Evolutionary conservation across 2,329 filamentous ascomycete genomes (phyloP).

Genomic region (Epichloe typhina): DNA sequence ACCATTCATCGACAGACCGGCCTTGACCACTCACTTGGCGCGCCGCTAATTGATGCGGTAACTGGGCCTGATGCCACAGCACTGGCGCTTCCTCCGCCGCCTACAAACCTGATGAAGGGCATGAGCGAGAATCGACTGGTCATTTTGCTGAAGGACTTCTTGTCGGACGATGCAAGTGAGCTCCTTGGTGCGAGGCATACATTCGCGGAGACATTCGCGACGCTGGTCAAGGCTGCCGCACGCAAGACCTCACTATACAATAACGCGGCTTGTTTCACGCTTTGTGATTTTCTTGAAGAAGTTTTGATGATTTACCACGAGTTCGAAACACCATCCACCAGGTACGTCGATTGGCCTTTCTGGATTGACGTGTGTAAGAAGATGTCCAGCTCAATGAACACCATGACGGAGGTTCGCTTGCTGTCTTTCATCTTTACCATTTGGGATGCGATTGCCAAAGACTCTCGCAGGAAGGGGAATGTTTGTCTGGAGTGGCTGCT

Average conservation of each 20-base stretch:
- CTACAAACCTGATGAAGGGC: constrained; percentile 56
- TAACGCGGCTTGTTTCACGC: constrained; percentile 69
- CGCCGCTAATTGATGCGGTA: constrained; percentile 30
- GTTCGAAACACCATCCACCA: constrained; percentile 28
- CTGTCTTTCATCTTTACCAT: constrained; percentile 69
- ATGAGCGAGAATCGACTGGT: constrained; percentile 87
- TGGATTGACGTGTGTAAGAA: constrained; percentile 71
- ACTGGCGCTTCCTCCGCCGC: constrained; percentile 47
- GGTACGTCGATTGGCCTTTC: constrained; percentile 64
- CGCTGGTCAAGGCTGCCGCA: constrained; percentile 59
- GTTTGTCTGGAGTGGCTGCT: constrained; percentile 67
- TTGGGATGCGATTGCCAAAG: constrained; percentile 60
- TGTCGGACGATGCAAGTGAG: constrained; percentile 35
- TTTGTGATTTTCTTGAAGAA: constrained; percentile 89
- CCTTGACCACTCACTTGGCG: constrained; percentile 29
- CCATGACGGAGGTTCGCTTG: constrained; percentile 76
- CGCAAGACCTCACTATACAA: constrained; percentile 68
- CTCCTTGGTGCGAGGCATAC: constrained; percentile 42
- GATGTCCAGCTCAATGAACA: constrained; percentile 75
- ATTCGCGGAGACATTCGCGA: constrained; percentile 64
- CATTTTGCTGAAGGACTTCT: constrained; percentile 67
- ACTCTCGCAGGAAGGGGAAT: constrained; percentile 52
- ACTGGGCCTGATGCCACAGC: constrained; percentile 52
- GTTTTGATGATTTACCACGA: constrained; percentile 49
- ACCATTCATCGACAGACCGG: constrained; percentile 66